Conservation (phyloP, 768 basidiomycete genomes). For the Leccinellum rugosiceps region DNA sequence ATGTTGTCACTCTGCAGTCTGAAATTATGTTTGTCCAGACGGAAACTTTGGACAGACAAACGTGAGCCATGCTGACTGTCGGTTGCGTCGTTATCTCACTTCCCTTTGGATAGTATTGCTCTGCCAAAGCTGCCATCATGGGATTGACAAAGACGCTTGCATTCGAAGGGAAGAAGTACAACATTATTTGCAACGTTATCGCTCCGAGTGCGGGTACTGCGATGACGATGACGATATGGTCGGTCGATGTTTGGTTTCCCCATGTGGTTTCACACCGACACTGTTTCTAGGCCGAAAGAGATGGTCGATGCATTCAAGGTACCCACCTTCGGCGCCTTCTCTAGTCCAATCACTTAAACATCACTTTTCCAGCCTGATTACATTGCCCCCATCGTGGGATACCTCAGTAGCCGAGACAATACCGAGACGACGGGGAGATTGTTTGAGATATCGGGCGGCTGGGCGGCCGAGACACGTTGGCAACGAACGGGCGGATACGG, state of each 20-base stretch:
- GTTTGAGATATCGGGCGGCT: slow-evolving; percentile 88
- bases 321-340: background rate
- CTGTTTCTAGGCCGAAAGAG: slow-evolving; percentile 59
- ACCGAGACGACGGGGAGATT: slow-evolving; percentile 66
- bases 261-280: background rate
- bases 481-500: slow-evolving; percentile 84
- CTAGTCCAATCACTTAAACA: background rate
- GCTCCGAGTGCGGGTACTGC: slow-evolving; percentile 88
- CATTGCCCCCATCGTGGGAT: slow-evolving; percentile 91
- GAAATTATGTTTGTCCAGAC: slow-evolving; percentile 43
- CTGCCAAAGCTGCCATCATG: slow-evolving; percentile 90
- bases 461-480: slow-evolving; percentile 92
- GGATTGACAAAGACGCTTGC: slow-evolving; percentile 88
- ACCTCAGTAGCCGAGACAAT: slow-evolving; percentile 81
- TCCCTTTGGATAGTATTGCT: slow-evolving; percentile 58
- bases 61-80: slow-evolving; percentile 34
- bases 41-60: slow-evolving; percentile 97
- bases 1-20: background rate
- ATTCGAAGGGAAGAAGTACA: slow-evolving; percentile 88
- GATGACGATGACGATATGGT: slow-evolving; percentile 85
- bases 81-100: background rate
- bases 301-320: slow-evolving; percentile 91
- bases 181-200: slow-evolving; percentile 85
- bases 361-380: slow-evolving; percentile 65
- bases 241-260: slow-evolving; percentile 17